Evolutionary conservation across 163 green algal species (phyloP).

Genomic region (Prototheca cutis): DNA sequence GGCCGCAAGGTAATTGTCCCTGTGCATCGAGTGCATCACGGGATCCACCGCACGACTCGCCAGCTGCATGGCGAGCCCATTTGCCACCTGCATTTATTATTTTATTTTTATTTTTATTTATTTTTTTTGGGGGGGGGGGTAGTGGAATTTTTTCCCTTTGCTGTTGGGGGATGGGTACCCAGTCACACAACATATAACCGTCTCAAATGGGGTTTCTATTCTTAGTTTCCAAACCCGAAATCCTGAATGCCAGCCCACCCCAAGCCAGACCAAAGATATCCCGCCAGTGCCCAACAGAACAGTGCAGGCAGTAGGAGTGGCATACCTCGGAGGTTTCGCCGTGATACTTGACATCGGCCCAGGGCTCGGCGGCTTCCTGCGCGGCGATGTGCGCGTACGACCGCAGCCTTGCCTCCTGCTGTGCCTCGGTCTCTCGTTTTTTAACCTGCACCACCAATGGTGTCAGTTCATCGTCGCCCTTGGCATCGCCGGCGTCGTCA

Average conservation of each 20-base stretch:
- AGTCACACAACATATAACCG: too few species aligned
- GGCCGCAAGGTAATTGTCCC: conserved; percentile 31
- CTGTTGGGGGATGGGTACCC: too few species aligned
- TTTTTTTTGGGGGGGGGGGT: too few species aligned
- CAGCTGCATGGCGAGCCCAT: conserved; percentile 7
- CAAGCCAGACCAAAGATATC: too few species aligned
- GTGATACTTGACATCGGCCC: conserved; percentile 40
- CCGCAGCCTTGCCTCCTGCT: conserved; percentile 56
- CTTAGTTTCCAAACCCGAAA: too few species aligned
- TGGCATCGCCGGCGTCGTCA: conserved; percentile 21
- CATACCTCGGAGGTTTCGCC: neutral
- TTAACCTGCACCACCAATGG: conserved; percentile 48
- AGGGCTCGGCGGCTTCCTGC: conserved; percentile 66
- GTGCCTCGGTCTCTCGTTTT: conserved; percentile 72
- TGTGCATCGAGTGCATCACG: conserved; percentile 13
- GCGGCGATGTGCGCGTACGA: conserved; percentile 64
- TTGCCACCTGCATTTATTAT: too few species aligned
- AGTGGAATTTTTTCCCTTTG: too few species aligned
- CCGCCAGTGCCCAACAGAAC: too few species aligned
- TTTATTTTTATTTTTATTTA: too few species aligned
- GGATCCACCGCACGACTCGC: conserved; percentile 4
- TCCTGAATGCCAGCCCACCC: too few species aligned
- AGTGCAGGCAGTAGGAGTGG: too few species aligned
- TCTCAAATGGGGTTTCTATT: too few species aligned
- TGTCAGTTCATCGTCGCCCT: conserved; percentile 17